These are phyloP conservation scores for Cryptosporidium xiaoi DNA, from an alignment of 169 alveolate genomes.

Conservation along the genomic window DNA sequence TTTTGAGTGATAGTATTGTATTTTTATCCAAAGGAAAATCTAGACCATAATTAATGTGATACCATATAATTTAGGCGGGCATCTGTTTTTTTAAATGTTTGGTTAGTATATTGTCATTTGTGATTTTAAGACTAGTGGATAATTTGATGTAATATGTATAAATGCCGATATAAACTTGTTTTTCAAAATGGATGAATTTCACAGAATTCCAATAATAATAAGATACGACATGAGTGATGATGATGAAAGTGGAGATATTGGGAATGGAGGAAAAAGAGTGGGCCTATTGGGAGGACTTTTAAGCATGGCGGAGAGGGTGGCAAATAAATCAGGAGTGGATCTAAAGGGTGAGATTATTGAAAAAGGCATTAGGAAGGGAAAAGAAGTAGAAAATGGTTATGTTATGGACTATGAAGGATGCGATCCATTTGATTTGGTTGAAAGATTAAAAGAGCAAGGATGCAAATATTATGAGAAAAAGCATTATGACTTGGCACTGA, in stretches of 20 bases:
- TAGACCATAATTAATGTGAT: not conserved
- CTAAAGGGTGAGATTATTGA: not conserved
- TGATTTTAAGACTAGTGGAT: not conserved
- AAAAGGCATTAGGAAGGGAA: too few species aligned
- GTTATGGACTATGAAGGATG: not conserved
- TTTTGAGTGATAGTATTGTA: conserved; percentile 22
- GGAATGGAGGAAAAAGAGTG: too few species aligned
- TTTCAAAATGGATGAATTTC: conserved; percentile 42
- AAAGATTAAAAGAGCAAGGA: conserved; percentile 29
- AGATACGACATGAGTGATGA: conserved; percentile 11
- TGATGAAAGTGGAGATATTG: not conserved
- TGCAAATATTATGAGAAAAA: not conserved
- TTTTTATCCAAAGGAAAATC: conserved; percentile 24
- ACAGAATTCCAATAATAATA: conserved; percentile 58
- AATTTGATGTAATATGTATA: not conserved
- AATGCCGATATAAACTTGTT: not conserved
- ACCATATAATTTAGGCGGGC: not conserved
- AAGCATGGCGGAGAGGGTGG: too few species aligned
- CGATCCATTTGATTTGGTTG: conserved; percentile 32
- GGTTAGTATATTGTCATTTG: not conserved
- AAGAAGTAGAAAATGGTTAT: not conserved
- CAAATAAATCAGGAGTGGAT: too few species aligned
- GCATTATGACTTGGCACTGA: conserved; percentile 14
- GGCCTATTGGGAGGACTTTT: too few species aligned
- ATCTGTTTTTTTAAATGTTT: not conserved